These are phyloP conservation scores for Leccinum pachyderme DNA, from an alignment of 1,284 basidiomycete genomes.

Conservation along the genomic window DNA sequence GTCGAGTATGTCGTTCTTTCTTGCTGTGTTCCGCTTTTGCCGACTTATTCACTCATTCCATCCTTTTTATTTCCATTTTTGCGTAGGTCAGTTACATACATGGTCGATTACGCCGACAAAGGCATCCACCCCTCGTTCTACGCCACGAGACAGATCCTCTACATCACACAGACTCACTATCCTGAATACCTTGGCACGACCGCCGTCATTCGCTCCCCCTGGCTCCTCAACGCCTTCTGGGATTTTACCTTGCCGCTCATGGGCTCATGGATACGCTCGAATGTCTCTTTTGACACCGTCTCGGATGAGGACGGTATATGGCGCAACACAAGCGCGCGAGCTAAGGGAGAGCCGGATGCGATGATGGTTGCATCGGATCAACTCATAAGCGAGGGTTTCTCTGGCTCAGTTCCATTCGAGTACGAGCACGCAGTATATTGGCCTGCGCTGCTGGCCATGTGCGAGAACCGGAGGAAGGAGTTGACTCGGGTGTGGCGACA, in stretches of 20 bases:
- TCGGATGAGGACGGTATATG: slow-evolving; percentile 21
- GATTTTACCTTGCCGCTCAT: slow-evolving; percentile 79
- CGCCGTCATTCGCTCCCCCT: slow-evolving; percentile 82
- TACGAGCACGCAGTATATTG: slow-evolving; percentile 77
- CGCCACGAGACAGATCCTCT: slow-evolving; percentile 62
- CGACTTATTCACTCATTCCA: neutral
- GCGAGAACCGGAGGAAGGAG: slow-evolving; percentile 46
- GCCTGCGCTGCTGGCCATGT: slow-evolving; percentile 58
- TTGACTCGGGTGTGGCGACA: slow-evolving; percentile 62
- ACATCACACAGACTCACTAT: slow-evolving; percentile 86
- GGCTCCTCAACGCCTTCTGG: slow-evolving; percentile 78
- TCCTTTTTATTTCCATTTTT: no score
- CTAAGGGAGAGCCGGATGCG: slow-evolving; percentile 39
- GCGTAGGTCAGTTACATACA: slow-evolving; percentile 62
- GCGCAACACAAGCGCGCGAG: slow-evolving; percentile 18
- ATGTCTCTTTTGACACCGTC: slow-evolving; percentile 68
- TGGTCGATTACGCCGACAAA: slow-evolving; percentile 82
- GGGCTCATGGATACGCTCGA: slow-evolving; percentile 73
- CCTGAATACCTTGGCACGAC: slow-evolving; percentile 90
- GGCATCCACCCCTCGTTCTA: slow-evolving; percentile 72
- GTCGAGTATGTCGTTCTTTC: slow-evolving; percentile 56
- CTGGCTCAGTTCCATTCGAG: slow-evolving; percentile 57
- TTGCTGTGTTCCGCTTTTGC: neutral
- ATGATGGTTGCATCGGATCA: slow-evolving; percentile 56
- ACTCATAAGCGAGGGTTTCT: slow-evolving; percentile 61